Evolutionary conservation across 1,284 basidiomycete genomes (phyloP), one percentile per base, ranked within the genome.

Genomic region (Cryptococcus sp.): DNA sequence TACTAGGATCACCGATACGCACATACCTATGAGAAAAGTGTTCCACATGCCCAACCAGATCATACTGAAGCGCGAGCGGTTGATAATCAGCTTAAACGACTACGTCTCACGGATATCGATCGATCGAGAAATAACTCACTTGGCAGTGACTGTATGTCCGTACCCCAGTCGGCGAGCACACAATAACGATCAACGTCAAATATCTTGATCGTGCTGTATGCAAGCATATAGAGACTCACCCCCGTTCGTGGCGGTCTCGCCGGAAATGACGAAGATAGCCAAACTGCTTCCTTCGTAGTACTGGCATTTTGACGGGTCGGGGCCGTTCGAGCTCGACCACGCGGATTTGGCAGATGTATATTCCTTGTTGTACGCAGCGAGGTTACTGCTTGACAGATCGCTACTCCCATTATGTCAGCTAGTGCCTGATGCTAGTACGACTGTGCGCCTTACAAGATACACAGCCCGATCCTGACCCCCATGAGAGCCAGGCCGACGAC

Each of bases 1-100:
- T 2, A 70, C 70, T 5, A 66, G 51, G 48, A 68, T 52, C 11
- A 70, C 61, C 6, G 59, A 67, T 4, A 65, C 25, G 26, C 67
- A 72, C 60, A 72, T 63, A 39, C 62, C 57, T 1, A 69, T 46
- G 11, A 70, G 54, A 50, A 64, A 66, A 13, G 55, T 34, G 39
- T 69, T 57, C 70, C 70, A 72, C 19, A 65, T 34, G 5, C 37
- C 62, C 3, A 65, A 37, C 58, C 65, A 68, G 50, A 61, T 54
- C 64, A 68, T 61, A 23, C 63, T 64, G 46, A 25, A 23, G 23
- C n/a, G 26, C 7, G 26, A 50, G 34, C 17, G 20, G 19, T n/a
- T 11, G 17, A 22, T 26, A 37, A n/a, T n/a, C n/a, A n/a, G n/a
- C n/a, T n/a, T n/a, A n/a, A n/a, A n/a, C n/a, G n/a, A n/a, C n/a